Percentiles rank a stretch among this genome's conserved stretches.
These are phyloP conservation scores for Paramecium octaurelia DNA, from an alignment of 73 alveolate species.

Conservation along the genomic window DNA sequence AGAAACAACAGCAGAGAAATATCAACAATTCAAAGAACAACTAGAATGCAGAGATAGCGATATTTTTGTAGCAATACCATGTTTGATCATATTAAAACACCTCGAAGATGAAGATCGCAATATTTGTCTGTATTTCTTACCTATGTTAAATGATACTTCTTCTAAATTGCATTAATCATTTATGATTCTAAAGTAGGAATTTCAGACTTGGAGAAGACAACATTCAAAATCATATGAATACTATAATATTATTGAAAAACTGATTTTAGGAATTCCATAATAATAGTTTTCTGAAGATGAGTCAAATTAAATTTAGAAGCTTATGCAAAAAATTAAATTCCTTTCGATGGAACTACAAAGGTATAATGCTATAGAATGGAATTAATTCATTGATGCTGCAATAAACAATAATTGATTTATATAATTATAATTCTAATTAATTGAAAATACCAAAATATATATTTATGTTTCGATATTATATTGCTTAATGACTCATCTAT, in stretches of 20 bases:
- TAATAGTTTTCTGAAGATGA: neutral
- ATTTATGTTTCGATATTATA: neutral
- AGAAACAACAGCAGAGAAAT: constrained; percentile 77
- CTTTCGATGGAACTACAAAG: constrained; percentile 75
- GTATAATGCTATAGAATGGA: constrained; percentile 80
- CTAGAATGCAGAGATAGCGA: constrained; percentile 72
- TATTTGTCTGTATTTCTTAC: constrained; percentile 71
- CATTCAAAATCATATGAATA: constrained; percentile 52
- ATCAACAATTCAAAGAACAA: constrained; percentile 67
- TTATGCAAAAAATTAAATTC: constrained; percentile 58
- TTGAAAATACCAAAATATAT: neutral
- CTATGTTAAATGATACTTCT: constrained; percentile 69
- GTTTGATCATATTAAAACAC: constrained; percentile 67
- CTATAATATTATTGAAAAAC: constrained; percentile 65
- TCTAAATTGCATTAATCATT: constrained; percentile 55
- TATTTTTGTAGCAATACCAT: constrained; percentile 74
- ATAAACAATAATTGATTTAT: constrained; percentile 41
- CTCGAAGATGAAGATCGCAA: constrained; percentile 74
- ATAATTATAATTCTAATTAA: neutral
- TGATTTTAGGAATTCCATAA: constrained; percentile 23
- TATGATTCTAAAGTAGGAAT: constrained; percentile 46
- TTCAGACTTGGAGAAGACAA: constrained; percentile 37
- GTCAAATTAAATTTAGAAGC: constrained; percentile 42
- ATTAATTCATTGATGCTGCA: constrained; percentile 75
- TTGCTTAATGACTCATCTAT: neutral